Evolutionary conservation across 495 filamentous ascomycete species (phyloP).

Genomic region (Penicillium salamii): DNA sequence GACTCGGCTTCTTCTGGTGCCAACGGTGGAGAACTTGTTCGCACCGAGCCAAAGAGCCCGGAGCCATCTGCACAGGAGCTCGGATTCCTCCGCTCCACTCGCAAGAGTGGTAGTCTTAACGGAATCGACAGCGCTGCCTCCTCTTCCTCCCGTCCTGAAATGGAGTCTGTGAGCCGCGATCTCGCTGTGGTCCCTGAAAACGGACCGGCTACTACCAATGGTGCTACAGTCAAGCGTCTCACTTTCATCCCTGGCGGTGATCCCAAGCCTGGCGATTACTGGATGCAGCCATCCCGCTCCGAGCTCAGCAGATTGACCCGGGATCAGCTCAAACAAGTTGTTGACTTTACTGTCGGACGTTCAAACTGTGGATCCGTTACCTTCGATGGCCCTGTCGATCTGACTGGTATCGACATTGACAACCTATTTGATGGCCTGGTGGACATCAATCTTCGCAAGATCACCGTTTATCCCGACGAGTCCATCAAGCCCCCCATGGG

Average conservation of each 20-base stretch:
- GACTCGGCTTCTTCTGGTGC: constrained; percentile 54
- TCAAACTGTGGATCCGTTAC: constrained; percentile 72
- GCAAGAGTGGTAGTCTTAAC: constrained; percentile 42
- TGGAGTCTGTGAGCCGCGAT: constrained; percentile 71
- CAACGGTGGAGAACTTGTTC: constrained; percentile 43
- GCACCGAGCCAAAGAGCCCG: constrained; percentile 44
- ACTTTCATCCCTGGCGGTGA: constrained; percentile 42
- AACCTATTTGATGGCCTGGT: constrained; percentile 71
- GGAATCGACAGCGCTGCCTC: constrained; percentile 46
- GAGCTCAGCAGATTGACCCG: constrained; percentile 73
- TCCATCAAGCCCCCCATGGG: constrained; percentile 75
- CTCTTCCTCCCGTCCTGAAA: constrained; percentile 53
- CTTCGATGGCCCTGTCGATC: constrained; percentile 79
- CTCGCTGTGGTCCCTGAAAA: constrained; percentile 78
- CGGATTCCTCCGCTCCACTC: constrained; percentile 60
- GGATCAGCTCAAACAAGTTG: constrained; percentile 66
- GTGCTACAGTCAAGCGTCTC: constrained; percentile 24
- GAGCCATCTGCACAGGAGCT: constrained; percentile 64
- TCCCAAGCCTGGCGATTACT: constrained; percentile 72
- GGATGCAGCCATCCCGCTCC: constrained; percentile 69
- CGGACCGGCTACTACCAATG: constrained; percentile 33
- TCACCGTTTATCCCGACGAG: constrained; percentile 80
- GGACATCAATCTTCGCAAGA: constrained; percentile 65
- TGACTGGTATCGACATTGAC: constrained; percentile 69
- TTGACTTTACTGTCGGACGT: constrained; percentile 76